A percentile compares a stretch with the other conserved stretches of the same genome.
Evolutionary conservation across 1,139 yeast genomes (phyloP).

Genomic region (Pichia sp.): DNA sequence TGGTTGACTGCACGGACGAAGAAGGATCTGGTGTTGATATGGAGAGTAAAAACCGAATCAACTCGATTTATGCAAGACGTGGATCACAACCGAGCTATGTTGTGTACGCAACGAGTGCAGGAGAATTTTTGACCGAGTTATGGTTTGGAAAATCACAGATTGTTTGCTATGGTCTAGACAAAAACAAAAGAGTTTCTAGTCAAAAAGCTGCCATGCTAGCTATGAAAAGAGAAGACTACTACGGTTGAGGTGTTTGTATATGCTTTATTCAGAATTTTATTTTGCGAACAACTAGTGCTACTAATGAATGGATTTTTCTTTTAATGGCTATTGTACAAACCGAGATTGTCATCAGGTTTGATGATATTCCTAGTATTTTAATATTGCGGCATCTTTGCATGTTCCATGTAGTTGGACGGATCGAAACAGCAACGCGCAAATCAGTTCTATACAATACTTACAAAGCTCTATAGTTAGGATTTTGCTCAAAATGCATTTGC

Average conservation of each 20-base stretch:
- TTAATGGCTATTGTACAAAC: too few relatives aligned
- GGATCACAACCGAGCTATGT: constrained; percentile 10
- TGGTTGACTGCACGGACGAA: constrained; percentile 2
- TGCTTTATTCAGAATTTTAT: too few relatives aligned
- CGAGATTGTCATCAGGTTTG: too few relatives aligned
- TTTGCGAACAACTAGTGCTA: too few relatives aligned
- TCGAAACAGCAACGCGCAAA: too few relatives aligned
- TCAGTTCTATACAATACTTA: too few relatives aligned
- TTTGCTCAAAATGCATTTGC: too few relatives aligned
- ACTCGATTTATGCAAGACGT: constrained; percentile 8
- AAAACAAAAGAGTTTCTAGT: constrained; percentile 11
- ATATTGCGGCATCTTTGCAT: too few relatives aligned
- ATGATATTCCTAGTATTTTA: too few relatives aligned
- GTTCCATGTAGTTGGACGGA: too few relatives aligned
- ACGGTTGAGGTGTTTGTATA: background rate
- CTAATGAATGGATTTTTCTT: background rate
- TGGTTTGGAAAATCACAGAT: constrained; percentile 10
- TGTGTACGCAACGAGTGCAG: constrained; percentile 4
- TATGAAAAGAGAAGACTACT: constrained; percentile 9
- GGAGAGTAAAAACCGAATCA: constrained; percentile 13
- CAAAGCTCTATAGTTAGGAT: too few relatives aligned
- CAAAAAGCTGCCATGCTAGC: constrained; percentile 18
- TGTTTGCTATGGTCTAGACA: constrained; percentile 13
- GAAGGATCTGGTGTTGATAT: constrained; percentile 12
- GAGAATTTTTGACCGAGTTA: constrained; percentile 10